A percentile compares a stretch with the other conserved stretches of the same genome.
phyloP scores from a whole-genome alignment of 352 stramenopile species.

The Discostella stelligera region DNA sequence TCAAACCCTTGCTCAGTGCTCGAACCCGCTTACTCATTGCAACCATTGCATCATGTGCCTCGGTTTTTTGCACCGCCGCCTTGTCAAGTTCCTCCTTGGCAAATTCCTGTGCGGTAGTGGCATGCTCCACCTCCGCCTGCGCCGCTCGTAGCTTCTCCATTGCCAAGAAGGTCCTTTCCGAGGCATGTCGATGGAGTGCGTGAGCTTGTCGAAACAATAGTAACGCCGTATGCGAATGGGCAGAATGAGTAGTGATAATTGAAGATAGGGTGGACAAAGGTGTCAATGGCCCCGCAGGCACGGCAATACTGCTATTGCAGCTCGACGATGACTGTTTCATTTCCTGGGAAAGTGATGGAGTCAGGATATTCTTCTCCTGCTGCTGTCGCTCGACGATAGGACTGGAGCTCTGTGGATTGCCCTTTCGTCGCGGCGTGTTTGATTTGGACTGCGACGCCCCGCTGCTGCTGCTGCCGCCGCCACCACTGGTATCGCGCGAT shows the following conservation, averaged over 20 bases:
- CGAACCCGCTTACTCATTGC: constrained; percentile 13
- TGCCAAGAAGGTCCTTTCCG: constrained; percentile 1
- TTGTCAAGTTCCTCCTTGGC: constrained; percentile 17
- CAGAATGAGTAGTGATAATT: constrained; percentile 12
- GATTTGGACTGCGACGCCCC: constrained; percentile 15
- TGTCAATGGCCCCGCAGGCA: background rate
- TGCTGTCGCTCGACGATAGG: background rate
- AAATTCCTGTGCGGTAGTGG: constrained; percentile 38
- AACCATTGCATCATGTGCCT: background rate
- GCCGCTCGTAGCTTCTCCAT: constrained; percentile 22
- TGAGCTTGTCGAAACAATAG: constrained; percentile 19
- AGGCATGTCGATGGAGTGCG: constrained; percentile 15
- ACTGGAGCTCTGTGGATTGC: constrained; percentile 43
- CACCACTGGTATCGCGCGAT: background rate
- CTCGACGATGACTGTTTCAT: background rate
- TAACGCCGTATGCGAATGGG: constrained; percentile 1
- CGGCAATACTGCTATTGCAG: background rate
- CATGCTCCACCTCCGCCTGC: constrained; percentile 39
- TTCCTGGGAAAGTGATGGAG: background rate
- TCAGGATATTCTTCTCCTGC: background rate
- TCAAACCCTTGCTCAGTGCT: background rate
- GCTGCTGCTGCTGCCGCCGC: background rate
- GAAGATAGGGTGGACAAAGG: constrained; percentile 21
- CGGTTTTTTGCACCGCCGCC: constrained; percentile 3
- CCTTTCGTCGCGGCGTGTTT: constrained; percentile 30